Evolutionary conservation across 1,139 yeast species (phyloP), one percentile per base, ranked within the genome.

Genomic region (Yamadazyma jaroonii): DNA sequence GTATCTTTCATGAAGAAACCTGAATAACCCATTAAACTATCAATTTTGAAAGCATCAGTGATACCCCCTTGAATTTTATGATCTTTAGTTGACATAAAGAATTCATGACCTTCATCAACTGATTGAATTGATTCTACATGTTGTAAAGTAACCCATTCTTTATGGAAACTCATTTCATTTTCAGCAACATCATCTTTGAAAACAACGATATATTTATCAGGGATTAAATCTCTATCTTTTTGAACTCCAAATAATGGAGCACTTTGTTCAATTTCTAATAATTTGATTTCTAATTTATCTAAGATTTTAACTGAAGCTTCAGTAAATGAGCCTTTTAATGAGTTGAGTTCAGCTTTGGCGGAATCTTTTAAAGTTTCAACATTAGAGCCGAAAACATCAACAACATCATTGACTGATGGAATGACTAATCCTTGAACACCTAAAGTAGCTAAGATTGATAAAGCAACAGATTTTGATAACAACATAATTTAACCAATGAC

Each of bases 401-500:
- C 67, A 35, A 71, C 59, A 46, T 69, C 72, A 38, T 66, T 60
- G 36, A 67, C 66, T 30, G 69, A 53, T 31, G 90, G 94, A 47
- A 82, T 77, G 47, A 82, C 80, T 55, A 84, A 70, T 23, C 84
- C 88, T 42, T 78, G 70, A 36, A 78, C 83, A 41, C 79, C 76
- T 47, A 80, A 59, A 40, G 83, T 71, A 41, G 84, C 77, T 54
- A 80, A 60, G 47, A 76, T 69, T 36, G 81, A 63, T 40, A 73
- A 57, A 31, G 77, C 78, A 44, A 74, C 67, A 35, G 81, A 61
- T 47, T 62, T 64, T 32, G 78, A 59, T 52, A 74, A 65, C 62
- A 71, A 68, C 77, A 71, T 73, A 6, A 24, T 11, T 24, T 24
- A 24, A 24, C n/a, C 26, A 6, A 11, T 25, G 3, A 11, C 11